Evolutionary conservation across 208 protist species (phyloP), one percentile per base, ranked within the genome.

Genomic region (Angomonas deanei): DNA sequence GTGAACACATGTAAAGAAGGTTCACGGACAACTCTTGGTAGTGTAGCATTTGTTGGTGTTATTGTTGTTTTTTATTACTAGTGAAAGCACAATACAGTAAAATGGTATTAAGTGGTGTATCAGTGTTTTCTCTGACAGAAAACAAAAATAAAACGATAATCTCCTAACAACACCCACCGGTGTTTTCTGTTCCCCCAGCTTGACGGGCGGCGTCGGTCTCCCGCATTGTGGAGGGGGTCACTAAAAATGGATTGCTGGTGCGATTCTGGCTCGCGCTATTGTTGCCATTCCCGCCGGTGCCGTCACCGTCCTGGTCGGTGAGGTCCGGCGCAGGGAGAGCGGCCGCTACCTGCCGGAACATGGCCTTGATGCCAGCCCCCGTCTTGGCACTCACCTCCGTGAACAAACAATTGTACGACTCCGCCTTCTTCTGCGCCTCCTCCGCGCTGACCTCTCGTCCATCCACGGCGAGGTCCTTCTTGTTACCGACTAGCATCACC

Each of bases 401-500:
- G 75, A 97, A 98, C 65, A 98, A 89, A 5, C 96, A 80, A 39
- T 89, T 75, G 61, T 92, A 74, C 80, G 98, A 90, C 24, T 86
- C 86, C 17, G 98, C 96, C 73, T 76, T 74, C 34, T 66, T 54
- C 52, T 68, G 24, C 31, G 68, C 79, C 70, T 86, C 79, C 53
- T 78, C 96, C 5, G 85, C 75, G 54, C 92, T 86, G 3, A 96
- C 88, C 68, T 84, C 85, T 8, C 86, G 78, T 52, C 65, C 56
- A 19, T 80, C 78, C 27, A 11, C 46, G 15, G 71, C 73, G 23
- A 98, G 70, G 82, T 99, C 98, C 5, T 84, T 91, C 71, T 99
- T 99, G 77, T 99, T 99, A 24, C 98, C 98, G 2, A 98, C 97
- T 4, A 99, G 85, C 59, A 93, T 84, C 15, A 99, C 84, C 8